Percentiles rank a stretch among this genome's conserved stretches.
Conservation (phyloP, 305 asterid genomes). For the Fraxinus latifolia region DNA sequence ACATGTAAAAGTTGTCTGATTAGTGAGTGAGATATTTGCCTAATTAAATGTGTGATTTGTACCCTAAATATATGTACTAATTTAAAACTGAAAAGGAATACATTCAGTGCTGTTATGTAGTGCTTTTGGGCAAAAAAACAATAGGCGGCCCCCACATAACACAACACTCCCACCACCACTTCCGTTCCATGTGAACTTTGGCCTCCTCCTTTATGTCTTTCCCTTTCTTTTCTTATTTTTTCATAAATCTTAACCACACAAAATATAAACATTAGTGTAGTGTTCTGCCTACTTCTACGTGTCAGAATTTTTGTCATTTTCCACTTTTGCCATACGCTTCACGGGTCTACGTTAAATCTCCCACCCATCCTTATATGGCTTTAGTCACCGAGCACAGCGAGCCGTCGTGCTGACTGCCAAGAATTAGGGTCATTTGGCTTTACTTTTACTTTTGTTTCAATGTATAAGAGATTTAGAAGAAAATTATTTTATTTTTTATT, state of each 20-base stretch:
- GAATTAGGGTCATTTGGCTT: too few relatives aligned
- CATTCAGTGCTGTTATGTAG: slow-evolving; percentile 10
- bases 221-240: slow-evolving; percentile 20
- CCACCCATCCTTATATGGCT: background rate
- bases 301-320: slow-evolving; percentile 29
- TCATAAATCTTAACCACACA: slow-evolving; percentile 11
- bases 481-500: too few relatives aligned
- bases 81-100: background rate
- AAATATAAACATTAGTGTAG: background rate
- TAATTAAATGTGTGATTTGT: background rate
- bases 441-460: too few relatives aligned
- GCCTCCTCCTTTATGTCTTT: background rate
- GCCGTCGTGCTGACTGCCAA: too few relatives aligned
- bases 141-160: slow-evolving; percentile 22
- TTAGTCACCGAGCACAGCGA: background rate
- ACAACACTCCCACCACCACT: slow-evolving; percentile 6
- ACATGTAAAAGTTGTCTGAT: background rate
- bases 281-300: background rate
- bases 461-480: too few relatives aligned
- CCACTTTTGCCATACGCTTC: slow-evolving; percentile 9
- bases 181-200: slow-evolving; percentile 31
- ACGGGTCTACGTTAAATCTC: background rate
- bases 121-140: background rate
- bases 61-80: background rate
- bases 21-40: background rate